These are phyloP conservation scores for Hevea brasiliensis DNA, from an alignment of 345 rosid genomes.

Conservation along the genomic window DNA sequence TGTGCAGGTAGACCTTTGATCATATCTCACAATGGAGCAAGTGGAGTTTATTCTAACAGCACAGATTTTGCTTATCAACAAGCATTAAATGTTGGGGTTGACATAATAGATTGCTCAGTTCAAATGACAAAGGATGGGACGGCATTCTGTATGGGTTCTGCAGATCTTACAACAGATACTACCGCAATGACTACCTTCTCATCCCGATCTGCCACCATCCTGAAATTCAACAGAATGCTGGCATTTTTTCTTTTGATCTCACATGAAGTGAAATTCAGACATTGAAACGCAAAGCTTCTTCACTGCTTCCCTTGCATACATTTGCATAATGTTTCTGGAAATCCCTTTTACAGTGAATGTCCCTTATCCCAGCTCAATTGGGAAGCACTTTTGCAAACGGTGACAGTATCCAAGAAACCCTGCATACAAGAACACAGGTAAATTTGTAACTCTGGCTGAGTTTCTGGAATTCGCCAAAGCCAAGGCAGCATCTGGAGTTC, in stretches of 20 bases:
- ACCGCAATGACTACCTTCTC: constrained; percentile 59
- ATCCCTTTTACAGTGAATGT: background rate
- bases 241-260: constrained; percentile 86
- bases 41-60: too few species aligned
- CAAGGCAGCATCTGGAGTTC: too few species aligned
- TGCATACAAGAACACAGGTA: too few species aligned
- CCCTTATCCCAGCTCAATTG: too few species aligned
- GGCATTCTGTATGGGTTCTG: too few species aligned
- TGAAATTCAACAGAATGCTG: constrained; percentile 58
- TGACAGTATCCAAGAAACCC: too few species aligned
- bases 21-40: too few species aligned
- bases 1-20: constrained; percentile 47
- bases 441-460: too few species aligned
- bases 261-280: constrained; percentile 83
- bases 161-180: constrained; percentile 52
- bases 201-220: constrained; percentile 49
- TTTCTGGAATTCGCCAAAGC: too few species aligned
- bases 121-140: constrained; percentile 89
- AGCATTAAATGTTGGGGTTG: constrained; percentile 71
- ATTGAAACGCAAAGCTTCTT: too few species aligned
- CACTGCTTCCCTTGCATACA: background rate
- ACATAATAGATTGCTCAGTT: constrained; percentile 73
- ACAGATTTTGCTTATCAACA: too few species aligned
- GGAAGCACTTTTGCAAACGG: too few species aligned
- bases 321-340: background rate